Base-by-base conservation (phyloP, 495 filamentous ascomycete genomes). In the Oleoguttula mirabilis region DNA sequence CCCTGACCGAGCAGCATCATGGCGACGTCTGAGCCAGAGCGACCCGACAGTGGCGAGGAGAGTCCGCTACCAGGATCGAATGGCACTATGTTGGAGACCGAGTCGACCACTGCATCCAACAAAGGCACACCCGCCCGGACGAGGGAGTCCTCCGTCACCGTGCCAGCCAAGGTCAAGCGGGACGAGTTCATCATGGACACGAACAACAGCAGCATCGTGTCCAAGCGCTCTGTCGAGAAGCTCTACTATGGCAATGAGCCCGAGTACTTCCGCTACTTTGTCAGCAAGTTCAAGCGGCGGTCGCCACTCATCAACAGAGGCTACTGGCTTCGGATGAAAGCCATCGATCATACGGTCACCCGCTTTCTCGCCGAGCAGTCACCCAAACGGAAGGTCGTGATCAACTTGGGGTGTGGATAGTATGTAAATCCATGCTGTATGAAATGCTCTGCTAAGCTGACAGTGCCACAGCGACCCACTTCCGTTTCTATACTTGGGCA, bases 381-480 rank as follows among this genome's bases (percentile, higher is more conserved):
- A n/a, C 56, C 67, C 10, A 77, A 74, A 55, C 69, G 64, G 34
- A 88, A 85, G 60, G 71, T 85, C 14, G 69, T 94, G 10, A 64
- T 94, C 19, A 94, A 94, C 56, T 55, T 94, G 45, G 87, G 88
- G 34, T 93, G 85, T 68, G 88, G 87, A 57, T 90, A 84, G 85
- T 88, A 60, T 73, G 80, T 75, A 19, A 38, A 10, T n/a, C n/a
- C n/a, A n/a, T n/a, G n/a, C n/a, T n/a, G n/a, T 21, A 3, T 14
- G 27, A 2, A 37, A 37, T 5, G 15, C 15, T 11, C 39, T 28
- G 3, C 62, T 34, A n/a, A n/a, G n/a, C 35, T 47, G 23, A 40
- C 15, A 6, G 14, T 30, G n/a, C 19, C 21, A 7, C 59, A 94
- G 87, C 62, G 88, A 95, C 67, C 83, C 88, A 28, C 64, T 92